phyloP scores from a whole-genome alignment of 2,329 filamentous ascomycete genomes.

The Aspergillus luchuensis region DNA sequence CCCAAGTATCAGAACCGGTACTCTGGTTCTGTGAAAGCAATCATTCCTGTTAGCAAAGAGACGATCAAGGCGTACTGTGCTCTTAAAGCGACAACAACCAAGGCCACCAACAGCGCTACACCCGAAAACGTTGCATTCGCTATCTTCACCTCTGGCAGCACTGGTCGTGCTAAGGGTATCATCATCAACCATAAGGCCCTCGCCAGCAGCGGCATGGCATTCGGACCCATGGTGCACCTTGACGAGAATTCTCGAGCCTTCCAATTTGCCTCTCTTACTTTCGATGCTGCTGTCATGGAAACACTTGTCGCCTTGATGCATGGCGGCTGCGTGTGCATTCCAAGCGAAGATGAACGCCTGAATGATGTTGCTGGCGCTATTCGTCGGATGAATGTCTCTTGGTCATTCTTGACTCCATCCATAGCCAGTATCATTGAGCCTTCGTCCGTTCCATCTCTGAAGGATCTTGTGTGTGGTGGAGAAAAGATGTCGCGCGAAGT shows the following conservation, averaged over 20 bases:
- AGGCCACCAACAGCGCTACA: conserved; percentile 8
- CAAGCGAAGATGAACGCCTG: conserved; percentile 49
- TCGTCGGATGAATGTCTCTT: conserved; percentile 53
- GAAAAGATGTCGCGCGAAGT: conserved; percentile 72
- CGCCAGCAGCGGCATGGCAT: conserved; percentile 36
- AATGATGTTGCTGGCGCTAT: conserved; percentile 52
- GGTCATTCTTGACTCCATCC: conserved; percentile 50
- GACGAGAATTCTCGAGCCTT: conserved; percentile 33
- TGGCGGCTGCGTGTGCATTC: conserved; percentile 53
- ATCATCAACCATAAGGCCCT: conserved; percentile 39
- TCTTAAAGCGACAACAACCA: conserved; percentile 14
- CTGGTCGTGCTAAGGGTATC: conserved; percentile 42
- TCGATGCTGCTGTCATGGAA: conserved; percentile 48
- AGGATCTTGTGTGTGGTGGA: conserved; percentile 48
- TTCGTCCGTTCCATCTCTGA: conserved; percentile 43
- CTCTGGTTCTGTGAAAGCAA: conserved; percentile 29
- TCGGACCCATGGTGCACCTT: conserved; percentile 30
- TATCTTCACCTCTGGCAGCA: conserved; percentile 43
- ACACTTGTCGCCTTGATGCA: conserved; percentile 41
- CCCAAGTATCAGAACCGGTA: conserved; percentile 36
- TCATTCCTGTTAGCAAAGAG: conserved; percentile 37
- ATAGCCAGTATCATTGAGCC: conserved; percentile 46
- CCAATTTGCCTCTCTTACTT: conserved; percentile 51
- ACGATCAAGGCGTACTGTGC: conserved; percentile 32
- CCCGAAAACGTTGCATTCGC: conserved; percentile 37